Percentiles rank a stretch among this genome's conserved stretches.
Evolutionary conservation across 148 eudicot genomes (phyloP).

Genomic region (Rhododendron molle): DNA sequence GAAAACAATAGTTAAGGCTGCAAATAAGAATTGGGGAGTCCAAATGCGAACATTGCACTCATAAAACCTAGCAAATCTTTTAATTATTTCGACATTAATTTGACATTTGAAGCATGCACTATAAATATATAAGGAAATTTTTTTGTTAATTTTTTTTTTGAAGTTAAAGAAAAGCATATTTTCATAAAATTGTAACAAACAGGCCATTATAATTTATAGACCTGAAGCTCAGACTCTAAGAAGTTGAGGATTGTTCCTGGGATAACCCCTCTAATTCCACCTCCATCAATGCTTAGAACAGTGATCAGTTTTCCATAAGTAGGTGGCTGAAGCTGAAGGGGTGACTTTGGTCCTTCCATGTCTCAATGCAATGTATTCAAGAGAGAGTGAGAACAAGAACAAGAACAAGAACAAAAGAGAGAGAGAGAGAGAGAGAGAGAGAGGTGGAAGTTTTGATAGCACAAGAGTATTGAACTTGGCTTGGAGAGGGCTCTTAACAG

Average conservation of each 20-base stretch:
- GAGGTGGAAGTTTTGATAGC: neutral
- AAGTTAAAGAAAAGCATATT: neutral
- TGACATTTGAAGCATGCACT: neutral
- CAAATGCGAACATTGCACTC: no score
- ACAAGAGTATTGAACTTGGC: neutral
- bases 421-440: neutral
- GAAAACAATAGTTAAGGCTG: neutral
- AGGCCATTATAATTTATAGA: neutral
- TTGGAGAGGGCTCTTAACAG: neutral
- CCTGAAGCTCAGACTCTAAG: constrained; percentile 19
- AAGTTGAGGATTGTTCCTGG: constrained; percentile 15
- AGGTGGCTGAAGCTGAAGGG: constrained; percentile 14
- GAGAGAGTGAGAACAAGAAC: neutral
- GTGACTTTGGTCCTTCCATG: constrained; percentile 1
- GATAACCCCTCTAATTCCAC: constrained; percentile 24
- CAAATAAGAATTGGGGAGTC: neutral
- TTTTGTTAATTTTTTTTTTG: neutral
- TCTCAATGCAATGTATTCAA: neutral
- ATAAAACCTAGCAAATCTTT: neutral
- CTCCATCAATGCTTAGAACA: constrained; percentile 23
- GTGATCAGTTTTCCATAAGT: constrained; percentile 18
- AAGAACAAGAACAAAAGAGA: neutral
- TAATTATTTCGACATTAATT: neutral
- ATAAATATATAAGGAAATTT: neutral
- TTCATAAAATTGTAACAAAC: no score